Base-by-base conservation (phyloP, 306 rosid species). In the Pachyrhizus erosus region DNA sequence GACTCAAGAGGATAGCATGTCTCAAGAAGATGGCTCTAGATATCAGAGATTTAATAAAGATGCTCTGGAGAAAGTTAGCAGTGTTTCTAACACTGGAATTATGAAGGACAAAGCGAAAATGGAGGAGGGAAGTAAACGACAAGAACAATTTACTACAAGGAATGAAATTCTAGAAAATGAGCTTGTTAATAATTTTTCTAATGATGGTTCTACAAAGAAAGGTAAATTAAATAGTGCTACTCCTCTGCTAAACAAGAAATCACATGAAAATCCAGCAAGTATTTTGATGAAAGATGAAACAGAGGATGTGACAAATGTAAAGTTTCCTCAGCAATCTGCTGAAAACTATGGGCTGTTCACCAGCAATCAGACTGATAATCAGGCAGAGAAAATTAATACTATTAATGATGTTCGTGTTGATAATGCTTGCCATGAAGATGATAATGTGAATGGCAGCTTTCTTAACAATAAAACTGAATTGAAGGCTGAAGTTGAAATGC, bases 401-500 rank as follows among this genome's bases (percentile, higher is more conserved):
- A 77, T 29, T 13, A 82, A 84, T 82, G 78, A 34, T 77, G 71
- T 72, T 80, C 82, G 23, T 27, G 79, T 34, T 62, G 71, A 34
- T 43, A 74, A 67, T 70, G 23, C 73, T 55, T 69, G 70, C 85
- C 85, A 23, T 75, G 78, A 62, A 26, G 78, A 46, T 27, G 20
- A 37, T 73, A 86, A 73, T 69, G 80, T 49, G 15, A 81, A 77
- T 72, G 88, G 20, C 3, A 34, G 73, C 65, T 60, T 73, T 76
- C 54, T 73, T 18, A 77, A 86, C 73, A 76, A 73, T 67, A 85
- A 76, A 75, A 70, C 58, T 61, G 87, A 86, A 75, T 51, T 91
- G 80, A 88, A 89, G 76, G 86, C 87, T 7, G 87, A 90, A 84
- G 87, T 92, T 79, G 90, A 90, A 85, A 86, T 79, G 89, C 97